A percentile compares a stretch with the other conserved stretches of the same genome.
Conservation (phyloP, 179 eudicot species). For the Spinacia oleracea region DNA sequence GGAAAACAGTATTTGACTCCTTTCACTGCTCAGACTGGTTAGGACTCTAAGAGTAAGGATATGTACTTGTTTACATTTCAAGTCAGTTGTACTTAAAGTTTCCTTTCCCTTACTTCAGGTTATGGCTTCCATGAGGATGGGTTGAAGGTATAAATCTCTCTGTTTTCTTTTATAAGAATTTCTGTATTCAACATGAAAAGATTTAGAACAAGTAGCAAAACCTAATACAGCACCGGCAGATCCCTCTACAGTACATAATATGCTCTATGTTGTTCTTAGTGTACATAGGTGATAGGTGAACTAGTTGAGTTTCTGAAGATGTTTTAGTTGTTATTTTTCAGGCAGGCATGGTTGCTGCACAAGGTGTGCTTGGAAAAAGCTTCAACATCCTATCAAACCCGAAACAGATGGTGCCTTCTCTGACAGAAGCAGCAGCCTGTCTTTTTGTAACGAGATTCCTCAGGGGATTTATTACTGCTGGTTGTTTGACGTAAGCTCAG, state of each 20-base stretch:
- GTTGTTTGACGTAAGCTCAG: constrained; percentile 71
- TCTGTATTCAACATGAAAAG: neutral
- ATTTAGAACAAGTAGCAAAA: neutral
- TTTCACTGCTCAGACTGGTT: too few relatives aligned
- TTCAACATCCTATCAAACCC: constrained; percentile 53
- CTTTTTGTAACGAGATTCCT: constrained; percentile 69
- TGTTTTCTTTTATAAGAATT: neutral
- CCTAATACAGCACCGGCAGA: neutral
- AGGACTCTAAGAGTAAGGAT: neutral
- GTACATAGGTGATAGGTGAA: neutral
- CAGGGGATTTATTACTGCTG: constrained; percentile 52
- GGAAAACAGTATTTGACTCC: too few relatives aligned
- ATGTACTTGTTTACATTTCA: neutral
- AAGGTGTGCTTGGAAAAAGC: constrained; percentile 51
- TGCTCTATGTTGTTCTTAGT: neutral
- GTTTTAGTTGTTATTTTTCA: constrained; percentile 23
- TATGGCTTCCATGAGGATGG: constrained; percentile 98
- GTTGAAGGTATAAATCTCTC: constrained; percentile 58
- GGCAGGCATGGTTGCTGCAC: constrained; percentile 82
- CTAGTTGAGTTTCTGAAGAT: constrained; percentile 3
- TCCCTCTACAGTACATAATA: neutral
- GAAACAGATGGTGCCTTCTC: constrained; percentile 78
- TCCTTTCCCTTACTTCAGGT: constrained; percentile 43
- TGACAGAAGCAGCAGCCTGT: constrained; percentile 68
- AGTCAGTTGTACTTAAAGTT: constrained; percentile 1